Evolutionary conservation across 1,284 basidiomycete genomes (phyloP), one percentile per base, ranked within the genome.

Genomic region (Sporisorium iseilematis-ciliati): DNA sequence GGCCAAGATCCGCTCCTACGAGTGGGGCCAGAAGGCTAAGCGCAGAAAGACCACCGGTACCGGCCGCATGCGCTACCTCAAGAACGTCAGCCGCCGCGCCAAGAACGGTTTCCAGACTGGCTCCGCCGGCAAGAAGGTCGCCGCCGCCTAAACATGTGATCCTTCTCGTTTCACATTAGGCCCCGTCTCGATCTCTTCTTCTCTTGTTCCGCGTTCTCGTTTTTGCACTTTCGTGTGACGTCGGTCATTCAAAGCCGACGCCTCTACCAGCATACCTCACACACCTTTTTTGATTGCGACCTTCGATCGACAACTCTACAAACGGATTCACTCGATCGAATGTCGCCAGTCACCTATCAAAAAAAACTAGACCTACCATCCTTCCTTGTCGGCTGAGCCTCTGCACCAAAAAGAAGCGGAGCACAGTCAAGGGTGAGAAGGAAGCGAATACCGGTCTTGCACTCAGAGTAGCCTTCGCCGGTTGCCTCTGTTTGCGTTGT

Each of bases 11-110:
- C 91, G 96, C 86, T 95, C 93, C 83, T 98, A 91, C 88, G 92
- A 98, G 88, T 99, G 96, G 96, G 94, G 94, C 81, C 90, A 92
- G 87, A 99, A 99, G 91, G 96, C 95, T 69, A 97, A 98, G 91
- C 92, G 96, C 88, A 92, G 96, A 91, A 96, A 97, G 91, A 97
- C 95, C 74, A 89, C 95, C 78, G 96, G 96, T 81, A 95, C 96
- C 82, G 96, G 96, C 80, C 91, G 96, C 85, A 97, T 97, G 95
- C 89, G 90, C 79, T 91, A 95, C 91, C 90, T 99, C 88, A 97
- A 95, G 90, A 87, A 71, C 51, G 82, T 85, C 64, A 65, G 82
- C 43, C 81, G 83, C 68, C 72, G 75, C 16, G 81, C 82, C 59
- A 98, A 98, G 92, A 98, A 98, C 87, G 96, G 95, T 68, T 95